Evolutionary conservation across 176 grass and related monocot genomes (phyloP).

Genomic region (Urochloa ruziziensis): DNA sequence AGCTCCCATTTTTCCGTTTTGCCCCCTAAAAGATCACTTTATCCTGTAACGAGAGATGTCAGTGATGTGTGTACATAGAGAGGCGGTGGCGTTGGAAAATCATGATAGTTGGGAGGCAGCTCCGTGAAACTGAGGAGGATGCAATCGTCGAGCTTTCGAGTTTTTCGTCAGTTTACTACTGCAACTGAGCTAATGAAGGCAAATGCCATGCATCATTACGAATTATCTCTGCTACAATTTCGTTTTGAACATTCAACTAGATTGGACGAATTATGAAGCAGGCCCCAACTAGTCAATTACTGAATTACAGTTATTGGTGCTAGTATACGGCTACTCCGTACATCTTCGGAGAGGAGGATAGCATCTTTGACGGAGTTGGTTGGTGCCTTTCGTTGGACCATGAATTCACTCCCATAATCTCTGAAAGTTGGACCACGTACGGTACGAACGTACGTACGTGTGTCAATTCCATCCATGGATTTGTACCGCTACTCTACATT

Average conservation of each 20-base stretch:
- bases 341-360: neutral
- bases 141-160: neutral
- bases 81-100: neutral
- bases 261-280: neutral
- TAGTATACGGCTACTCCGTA: neutral
- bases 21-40: neutral
- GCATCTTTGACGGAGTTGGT: neutral
- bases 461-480: neutral
- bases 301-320: neutral
- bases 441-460: neutral
- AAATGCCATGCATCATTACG: neutral
- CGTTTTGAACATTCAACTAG: neutral
- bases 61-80: neutral
- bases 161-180: neutral
- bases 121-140: neutral
- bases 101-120: neutral
- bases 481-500: neutral
- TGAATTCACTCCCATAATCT: conserved; percentile 1
- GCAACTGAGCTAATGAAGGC: neutral
- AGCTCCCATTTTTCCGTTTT: neutral
- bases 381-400: neutral
- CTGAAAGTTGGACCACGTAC: conserved; percentile 6
- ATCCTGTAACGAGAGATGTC: neutral
- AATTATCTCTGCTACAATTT: neutral
- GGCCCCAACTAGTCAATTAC: neutral